Base-by-base conservation (phyloP, 2,329 filamentous ascomycete genomes). In the Apiospora arundinis region DNA sequence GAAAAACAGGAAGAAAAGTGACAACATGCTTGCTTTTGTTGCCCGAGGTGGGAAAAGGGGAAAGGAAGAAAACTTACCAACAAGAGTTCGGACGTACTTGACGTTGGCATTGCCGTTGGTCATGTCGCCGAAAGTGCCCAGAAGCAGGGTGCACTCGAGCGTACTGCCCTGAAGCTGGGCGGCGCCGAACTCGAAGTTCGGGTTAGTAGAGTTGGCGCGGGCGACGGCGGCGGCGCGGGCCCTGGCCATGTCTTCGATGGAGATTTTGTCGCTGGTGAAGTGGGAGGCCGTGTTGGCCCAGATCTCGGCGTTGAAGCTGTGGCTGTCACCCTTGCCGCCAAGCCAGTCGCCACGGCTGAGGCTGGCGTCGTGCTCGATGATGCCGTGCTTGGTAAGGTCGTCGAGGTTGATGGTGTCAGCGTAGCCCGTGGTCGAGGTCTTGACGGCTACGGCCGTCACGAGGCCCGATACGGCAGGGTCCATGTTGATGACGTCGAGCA, bases 401-500 rank as follows among this genome's bases (percentile, higher is more conserved):
- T 72, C 78, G 74, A 84, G 77, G 8, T 80, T 80, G 73, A 85
- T 85, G 49, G 75, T 81, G 9, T 83, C 85, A 7, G 84, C 80
- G 77, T 86, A 85, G 0, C 83, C 81, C 48, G 81, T 76, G 0
- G 84, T 83, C 73, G 85, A 85, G n/a, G 79, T 78, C 25, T 78
- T 71, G n/a, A 85, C 72, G 56, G 84, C 86, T 69, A 81, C 78
- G 7, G 83, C 75, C 73, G 82, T 87, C 79, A 88, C 82, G 16
- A 85, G 72, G 0, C 60, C 74, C 0, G 78, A 82, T 1, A 87
- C 78, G 1, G 78, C 75, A 1, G 71, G 71, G 18, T 85, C 79
- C 72, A 88, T 83, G 78, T 86, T 85, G 68, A 88, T 76, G 1
- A 78, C 84, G 0, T 78, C 75, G 3, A 74, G 74, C 45, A 89